Evolutionary conservation across 2,329 filamentous ascomycete genomes (phyloP), one percentile per base, ranked within the genome.

Genomic region (Arthrobotrys iridis): DNA sequence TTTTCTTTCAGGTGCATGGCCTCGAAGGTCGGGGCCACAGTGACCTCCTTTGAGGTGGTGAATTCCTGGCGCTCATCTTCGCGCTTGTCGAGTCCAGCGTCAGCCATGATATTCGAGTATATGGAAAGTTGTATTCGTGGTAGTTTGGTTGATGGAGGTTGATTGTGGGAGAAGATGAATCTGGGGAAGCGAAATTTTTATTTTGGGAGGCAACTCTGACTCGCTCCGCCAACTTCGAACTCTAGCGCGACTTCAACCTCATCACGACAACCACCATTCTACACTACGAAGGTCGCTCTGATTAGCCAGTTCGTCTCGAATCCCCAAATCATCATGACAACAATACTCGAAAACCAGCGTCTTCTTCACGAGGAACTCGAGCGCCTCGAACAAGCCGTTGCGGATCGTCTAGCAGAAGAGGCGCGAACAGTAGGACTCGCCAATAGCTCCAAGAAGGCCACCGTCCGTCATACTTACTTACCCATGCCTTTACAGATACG

Each of bases 51-150:
- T 77, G 94, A 97, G 82, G 95, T 99, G 78, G 91, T 91, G 83
- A 99, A 98, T 86, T 98, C 94, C 90, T 98, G 96, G 83, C 92
- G 90, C 86, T 97, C 93, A 83, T 98, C 95, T 78, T 90, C 89
- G 85, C 93, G 93, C 84, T 92, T 91, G 84, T 99, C 94, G 82
- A 98, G 90, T 79, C 87, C 89, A 20, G 52, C 57, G 83, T 98
- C 94, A 78, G 93, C 93, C 95, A 98, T 99, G 79, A 77, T 91
- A 83, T 7, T 10, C 37, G 60, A 80, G 60, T 75, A 52, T 78
- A 37, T 65, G 40, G 35, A 28, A 13, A 13, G 7, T 30, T 62
- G n/a, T 46, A 40, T 59, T 73, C 20, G 63, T 35, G 48, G 40
- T 33, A 11, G 41, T 55, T 37, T 20, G 2, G 22, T 24, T 15